These are phyloP conservation scores for Dendrobium huoshanense DNA, from an alignment of 106 monocot species.

Conservation along the genomic window DNA sequence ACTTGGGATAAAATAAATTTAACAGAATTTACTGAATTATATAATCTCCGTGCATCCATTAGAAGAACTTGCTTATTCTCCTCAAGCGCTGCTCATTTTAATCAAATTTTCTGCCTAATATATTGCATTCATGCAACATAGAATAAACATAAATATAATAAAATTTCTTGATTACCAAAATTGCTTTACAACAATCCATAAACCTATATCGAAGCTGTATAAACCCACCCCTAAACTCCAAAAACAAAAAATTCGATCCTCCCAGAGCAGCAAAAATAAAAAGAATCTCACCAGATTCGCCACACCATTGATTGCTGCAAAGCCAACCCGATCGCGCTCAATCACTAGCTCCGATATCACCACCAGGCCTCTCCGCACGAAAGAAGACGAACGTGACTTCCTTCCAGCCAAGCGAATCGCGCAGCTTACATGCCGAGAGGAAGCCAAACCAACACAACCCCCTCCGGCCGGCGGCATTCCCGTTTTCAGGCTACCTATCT, in stretches of 20 bases:
- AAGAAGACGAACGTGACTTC: not conserved
- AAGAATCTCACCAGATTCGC: constrained; percentile 5
- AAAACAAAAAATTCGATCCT: not conserved
- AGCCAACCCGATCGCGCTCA: constrained; percentile 6
- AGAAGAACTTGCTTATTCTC: not conserved
- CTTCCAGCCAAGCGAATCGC: not conserved
- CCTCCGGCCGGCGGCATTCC: constrained; percentile 1
- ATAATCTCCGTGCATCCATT: not conserved
- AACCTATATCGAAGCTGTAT: not conserved
- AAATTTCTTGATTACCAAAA: not conserved
- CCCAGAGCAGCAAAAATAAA: not conserved
- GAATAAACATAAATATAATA: not conserved
- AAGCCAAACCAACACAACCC: constrained; percentile 4
- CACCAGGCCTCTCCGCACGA: not conserved
- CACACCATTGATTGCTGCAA: constrained; percentile 9
- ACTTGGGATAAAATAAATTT: not conserved
- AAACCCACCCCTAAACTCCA: not conserved
- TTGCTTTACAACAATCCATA: not conserved
- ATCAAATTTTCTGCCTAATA: not conserved
- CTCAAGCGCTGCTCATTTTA: not conserved
- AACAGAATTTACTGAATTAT: not conserved
- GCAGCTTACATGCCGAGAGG: not conserved
- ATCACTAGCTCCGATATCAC: constrained; percentile 19
- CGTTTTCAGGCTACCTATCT: not conserved
- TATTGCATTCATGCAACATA: not conserved